phyloP scores from a whole-genome alignment of 2,329 filamentous ascomycete species.

The Diaporthe eres region DNA sequence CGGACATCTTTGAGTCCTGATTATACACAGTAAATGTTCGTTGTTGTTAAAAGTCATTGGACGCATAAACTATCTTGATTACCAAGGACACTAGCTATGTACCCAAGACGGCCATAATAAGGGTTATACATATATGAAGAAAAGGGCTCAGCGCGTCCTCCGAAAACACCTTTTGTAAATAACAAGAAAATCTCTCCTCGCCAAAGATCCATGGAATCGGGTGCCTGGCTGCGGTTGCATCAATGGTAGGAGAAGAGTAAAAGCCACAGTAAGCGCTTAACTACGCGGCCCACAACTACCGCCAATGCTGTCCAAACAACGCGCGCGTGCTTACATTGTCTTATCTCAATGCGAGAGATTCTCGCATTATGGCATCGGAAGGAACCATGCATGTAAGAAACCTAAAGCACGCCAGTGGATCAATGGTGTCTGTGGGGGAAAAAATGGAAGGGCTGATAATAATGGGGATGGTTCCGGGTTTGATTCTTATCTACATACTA shows the following conservation, averaged over 20 bases:
- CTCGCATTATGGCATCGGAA: background rate
- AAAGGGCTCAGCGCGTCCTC: background rate
- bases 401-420: background rate
- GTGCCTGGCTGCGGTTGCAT: background rate
- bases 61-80: background rate
- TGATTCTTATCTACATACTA: background rate
- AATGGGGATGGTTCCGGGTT: background rate
- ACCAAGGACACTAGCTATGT: background rate
- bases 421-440: background rate
- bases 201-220: background rate
- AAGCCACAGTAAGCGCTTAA: constrained; percentile 16
- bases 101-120: background rate
- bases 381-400: background rate
- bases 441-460: background rate
- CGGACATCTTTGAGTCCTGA: background rate
- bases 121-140: background rate
- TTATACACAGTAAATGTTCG: background rate
- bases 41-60: background rate
- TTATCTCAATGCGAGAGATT: background rate
- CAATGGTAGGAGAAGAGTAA: background rate
- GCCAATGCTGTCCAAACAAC: background rate
- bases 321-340: background rate
- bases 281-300: background rate
- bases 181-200: background rate
- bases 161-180: background rate